Percentiles rank a stretch among this genome's conserved stretches.
These are phyloP conservation scores for Nyctanthes arbortristis DNA, from an alignment of 257 asterid species.

Conservation along the genomic window DNA sequence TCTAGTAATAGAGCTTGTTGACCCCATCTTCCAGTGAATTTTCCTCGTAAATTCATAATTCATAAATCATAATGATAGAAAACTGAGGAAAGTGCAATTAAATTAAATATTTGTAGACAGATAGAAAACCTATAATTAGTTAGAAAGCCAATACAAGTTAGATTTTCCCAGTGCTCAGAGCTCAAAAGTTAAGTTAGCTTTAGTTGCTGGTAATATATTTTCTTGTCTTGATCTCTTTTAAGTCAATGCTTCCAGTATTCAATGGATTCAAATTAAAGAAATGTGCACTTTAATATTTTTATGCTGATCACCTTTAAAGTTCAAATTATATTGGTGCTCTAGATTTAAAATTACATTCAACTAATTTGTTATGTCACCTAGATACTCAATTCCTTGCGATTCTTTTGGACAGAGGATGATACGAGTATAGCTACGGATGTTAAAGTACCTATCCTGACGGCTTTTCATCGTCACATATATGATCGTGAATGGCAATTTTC, in stretches of 20 bases:
- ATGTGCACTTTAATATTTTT: too few relatives aligned
- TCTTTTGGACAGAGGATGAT: conserved; percentile 47
- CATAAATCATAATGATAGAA: too few relatives aligned
- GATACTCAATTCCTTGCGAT: background rate
- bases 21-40: too few relatives aligned
- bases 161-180: too few relatives aligned
- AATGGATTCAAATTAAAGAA: background rate
- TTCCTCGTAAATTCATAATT: too few relatives aligned
- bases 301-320: too few relatives aligned
- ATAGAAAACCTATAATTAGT: too few relatives aligned
- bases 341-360: background rate
- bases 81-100: too few relatives aligned
- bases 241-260: background rate
- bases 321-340: background rate
- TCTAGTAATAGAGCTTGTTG: too few relatives aligned
- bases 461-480: conserved; percentile 46
- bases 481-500: conserved; percentile 51
- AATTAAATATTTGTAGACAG: background rate
- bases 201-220: background rate
- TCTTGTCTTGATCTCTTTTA: background rate
- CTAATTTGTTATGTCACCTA: background rate
- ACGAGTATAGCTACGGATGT: conserved; percentile 50
- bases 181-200: background rate
- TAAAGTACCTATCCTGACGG: conserved; percentile 48
- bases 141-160: too few relatives aligned